Conservation (phyloP, 1,284 basidiomycete species). For the Papiliotrema nemorosa region DNA sequence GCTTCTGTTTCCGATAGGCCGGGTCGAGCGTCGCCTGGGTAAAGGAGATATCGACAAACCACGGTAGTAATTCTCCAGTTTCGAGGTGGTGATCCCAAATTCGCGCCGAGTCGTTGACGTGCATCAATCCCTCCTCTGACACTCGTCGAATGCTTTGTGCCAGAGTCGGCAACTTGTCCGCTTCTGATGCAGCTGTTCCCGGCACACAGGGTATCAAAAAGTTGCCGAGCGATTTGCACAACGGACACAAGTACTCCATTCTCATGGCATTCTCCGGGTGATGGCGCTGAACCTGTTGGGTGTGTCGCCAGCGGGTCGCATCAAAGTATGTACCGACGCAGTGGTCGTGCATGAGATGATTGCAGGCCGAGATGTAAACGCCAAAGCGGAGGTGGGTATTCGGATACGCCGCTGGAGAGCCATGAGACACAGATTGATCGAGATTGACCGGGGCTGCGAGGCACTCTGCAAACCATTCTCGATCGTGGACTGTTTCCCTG, state of each 20-base stretch:
- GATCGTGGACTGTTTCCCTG: constrained; percentile 71
- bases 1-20: constrained; percentile 21
- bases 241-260: constrained; percentile 92
- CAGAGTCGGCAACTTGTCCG: constrained; percentile 23
- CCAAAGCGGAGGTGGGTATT: constrained; percentile 72
- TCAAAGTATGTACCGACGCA: constrained; percentile 90
- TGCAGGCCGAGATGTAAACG: constrained; percentile 83
- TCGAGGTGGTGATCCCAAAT: constrained; percentile 49
- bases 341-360: constrained; percentile 94
- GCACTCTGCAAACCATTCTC: constrained; percentile 68
- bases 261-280: constrained; percentile 91
- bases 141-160: constrained; percentile 43
- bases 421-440: constrained; percentile 55
- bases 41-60: constrained; percentile 44
- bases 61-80: constrained; percentile 46
- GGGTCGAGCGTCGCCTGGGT: constrained; percentile 24
- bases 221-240: constrained; percentile 98
- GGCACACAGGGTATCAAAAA: constrained; percentile 73
- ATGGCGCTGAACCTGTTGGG: constrained; percentile 83
- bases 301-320: constrained; percentile 83
- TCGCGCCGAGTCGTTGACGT: constrained; percentile 40
- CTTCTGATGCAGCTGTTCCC: constrained; percentile 13
- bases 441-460: constrained; percentile 64
- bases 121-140: constrained; percentile 41
- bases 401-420: constrained; percentile 59